phyloP scores from a whole-genome alignment of 805 yeast genomes.

The Saccharomyces jurei region DNA sequence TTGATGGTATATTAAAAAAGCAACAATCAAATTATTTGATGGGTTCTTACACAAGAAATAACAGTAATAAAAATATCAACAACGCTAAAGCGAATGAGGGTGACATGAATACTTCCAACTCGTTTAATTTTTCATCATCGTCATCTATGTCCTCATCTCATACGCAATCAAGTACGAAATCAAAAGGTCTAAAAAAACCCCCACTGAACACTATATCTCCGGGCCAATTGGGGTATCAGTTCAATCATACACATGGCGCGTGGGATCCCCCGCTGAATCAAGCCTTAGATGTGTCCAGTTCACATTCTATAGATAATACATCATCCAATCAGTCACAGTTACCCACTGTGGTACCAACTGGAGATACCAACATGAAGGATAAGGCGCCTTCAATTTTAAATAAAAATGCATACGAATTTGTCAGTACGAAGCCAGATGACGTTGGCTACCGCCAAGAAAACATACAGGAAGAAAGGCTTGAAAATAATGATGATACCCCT shows the following conservation, averaged over 20 bases:
- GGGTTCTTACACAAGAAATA: background rate
- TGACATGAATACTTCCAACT: background rate
- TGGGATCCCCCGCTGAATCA: conserved; percentile 9
- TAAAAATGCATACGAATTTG: background rate
- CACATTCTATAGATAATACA: conserved; percentile 1
- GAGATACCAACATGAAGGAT: background rate
- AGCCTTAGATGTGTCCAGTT: conserved; percentile 8
- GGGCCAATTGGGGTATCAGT: conserved; percentile 7
- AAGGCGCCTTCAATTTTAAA: background rate
- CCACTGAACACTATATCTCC: conserved; percentile 9
- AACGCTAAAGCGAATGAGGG: background rate
- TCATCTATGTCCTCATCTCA: background rate
- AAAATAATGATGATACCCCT: conserved; percentile 17
- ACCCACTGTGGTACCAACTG: background rate
- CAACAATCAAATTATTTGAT: conserved; percentile 4
- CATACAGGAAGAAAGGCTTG: conserved; percentile 1
- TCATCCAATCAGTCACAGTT: background rate
- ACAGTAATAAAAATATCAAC: background rate
- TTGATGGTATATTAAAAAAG: conserved; percentile 19
- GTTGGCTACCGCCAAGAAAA: conserved; percentile 1
- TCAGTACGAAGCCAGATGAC: background rate
- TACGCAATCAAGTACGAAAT: background rate
- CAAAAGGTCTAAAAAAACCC: background rate
- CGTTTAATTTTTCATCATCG: background rate
- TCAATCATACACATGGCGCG: conserved; percentile 5